A percentile compares a stretch with the other conserved stretches of the same genome.
Conservation (phyloP, 768 basidiomycete species). For the Leccinum barrowsii region DNA sequence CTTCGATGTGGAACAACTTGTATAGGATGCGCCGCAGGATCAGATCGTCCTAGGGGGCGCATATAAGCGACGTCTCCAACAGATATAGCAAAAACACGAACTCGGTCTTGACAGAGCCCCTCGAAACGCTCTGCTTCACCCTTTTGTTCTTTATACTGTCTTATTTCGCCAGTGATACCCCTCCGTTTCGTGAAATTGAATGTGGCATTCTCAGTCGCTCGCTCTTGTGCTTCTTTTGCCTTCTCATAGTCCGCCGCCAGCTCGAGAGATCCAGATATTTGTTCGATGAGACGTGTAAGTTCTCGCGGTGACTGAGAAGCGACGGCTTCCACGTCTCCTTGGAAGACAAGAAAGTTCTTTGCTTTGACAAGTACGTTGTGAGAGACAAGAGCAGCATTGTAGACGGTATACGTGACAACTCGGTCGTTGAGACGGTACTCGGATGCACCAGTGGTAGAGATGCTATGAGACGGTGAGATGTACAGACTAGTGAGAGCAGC, state of each 20-base stretch:
- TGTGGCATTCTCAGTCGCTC: conserved; percentile 91
- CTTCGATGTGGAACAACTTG: conserved; percentile 87
- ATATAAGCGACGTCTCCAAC: conserved; percentile 1
- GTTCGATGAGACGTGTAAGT: conserved; percentile 86
- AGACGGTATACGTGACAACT: conserved; percentile 80
- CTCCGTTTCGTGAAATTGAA: conserved; percentile 93
- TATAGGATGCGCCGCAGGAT: conserved; percentile 81
- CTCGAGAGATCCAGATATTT: conserved; percentile 93
- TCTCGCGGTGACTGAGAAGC: conserved; percentile 92
- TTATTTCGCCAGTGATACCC: conserved; percentile 92
- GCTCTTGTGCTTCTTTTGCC: conserved; percentile 82
- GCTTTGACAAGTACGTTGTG: conserved; percentile 99
- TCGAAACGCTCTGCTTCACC: conserved; percentile 89
- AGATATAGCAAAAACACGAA: conserved; percentile 32
- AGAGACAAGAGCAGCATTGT: conserved; percentile 80
- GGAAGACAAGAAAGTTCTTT: conserved; percentile 99
- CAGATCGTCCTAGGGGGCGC: conserved; percentile 61
- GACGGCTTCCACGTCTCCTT: conserved; percentile 97
- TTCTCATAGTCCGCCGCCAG: conserved; percentile 85
- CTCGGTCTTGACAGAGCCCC: conserved; percentile 67
- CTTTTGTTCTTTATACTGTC: conserved; percentile 97
- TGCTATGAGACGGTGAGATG: conserved; percentile 43
- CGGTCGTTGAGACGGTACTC: conserved; percentile 87
- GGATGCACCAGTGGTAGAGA: conserved; percentile 81
- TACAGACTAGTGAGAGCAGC: neutral